Conservation (phyloP, 768 basidiomycete species). For the Tricholoma flavovirens region DNA sequence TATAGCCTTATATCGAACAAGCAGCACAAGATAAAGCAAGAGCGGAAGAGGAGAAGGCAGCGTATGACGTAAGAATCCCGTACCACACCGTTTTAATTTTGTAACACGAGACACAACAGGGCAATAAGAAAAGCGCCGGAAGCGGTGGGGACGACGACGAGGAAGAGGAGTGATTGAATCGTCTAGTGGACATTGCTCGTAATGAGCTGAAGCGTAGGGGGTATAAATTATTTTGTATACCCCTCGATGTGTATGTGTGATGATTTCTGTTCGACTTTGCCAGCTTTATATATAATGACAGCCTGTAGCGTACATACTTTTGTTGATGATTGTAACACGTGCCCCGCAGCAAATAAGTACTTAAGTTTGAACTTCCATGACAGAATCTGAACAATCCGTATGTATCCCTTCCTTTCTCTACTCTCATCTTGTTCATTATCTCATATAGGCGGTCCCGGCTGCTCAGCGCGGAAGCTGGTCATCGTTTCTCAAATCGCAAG, state of each 20-base stretch:
- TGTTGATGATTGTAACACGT: too few relatives aligned
- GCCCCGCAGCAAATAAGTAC: too few relatives aligned
- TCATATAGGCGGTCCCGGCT: slow-evolving; percentile 67
- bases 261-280: not conserved
- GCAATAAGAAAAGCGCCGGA: slow-evolving; percentile 22
- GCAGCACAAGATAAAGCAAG: slow-evolving; percentile 84
- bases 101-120: slow-evolving; percentile 4
- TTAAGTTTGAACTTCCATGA: not conserved
- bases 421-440: not conserved
- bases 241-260: not conserved
- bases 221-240: not conserved
- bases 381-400: not conserved
- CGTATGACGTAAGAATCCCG: slow-evolving; percentile 36
- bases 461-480: slow-evolving; percentile 86
- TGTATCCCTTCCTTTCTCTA: not conserved
- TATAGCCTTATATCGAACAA: slow-evolving; percentile 81
- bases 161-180: slow-evolving; percentile 4
- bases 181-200: not conserved
- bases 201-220: not conserved
- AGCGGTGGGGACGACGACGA: slow-evolving; percentile 30
- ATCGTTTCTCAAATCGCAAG: slow-evolving; percentile 86
- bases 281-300: not conserved
- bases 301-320: too few relatives aligned
- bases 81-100: slow-evolving; percentile 1
- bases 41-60: slow-evolving; percentile 73